Percentiles rank a stretch among this genome's conserved stretches.
phyloP scores from a whole-genome alignment of 1,284 basidiomycete species.

The Cutaneotrichosporon mucoides region DNA sequence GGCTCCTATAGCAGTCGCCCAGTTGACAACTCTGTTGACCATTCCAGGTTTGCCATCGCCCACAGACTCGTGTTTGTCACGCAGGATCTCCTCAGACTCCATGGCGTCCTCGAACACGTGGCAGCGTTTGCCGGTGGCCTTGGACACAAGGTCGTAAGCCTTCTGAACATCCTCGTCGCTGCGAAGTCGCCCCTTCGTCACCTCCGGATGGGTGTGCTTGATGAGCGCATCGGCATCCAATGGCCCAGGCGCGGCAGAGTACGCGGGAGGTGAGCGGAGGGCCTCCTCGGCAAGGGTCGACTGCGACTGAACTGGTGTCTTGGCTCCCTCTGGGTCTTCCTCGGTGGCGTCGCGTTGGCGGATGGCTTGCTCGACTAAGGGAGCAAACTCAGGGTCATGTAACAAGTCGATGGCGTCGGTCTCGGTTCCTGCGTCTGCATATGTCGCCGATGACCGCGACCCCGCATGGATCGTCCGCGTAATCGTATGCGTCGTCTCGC shows the following conservation, averaged over 20 bases:
- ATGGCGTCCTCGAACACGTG: slow-evolving; percentile 25
- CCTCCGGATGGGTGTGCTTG: slow-evolving; percentile 28
- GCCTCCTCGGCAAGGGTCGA: neutral
- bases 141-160: slow-evolving; percentile 29
- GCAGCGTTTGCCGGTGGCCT: slow-evolving; percentile 32
- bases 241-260: slow-evolving; percentile 33
- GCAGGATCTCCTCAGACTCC: neutral
- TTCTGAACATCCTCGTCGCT: slow-evolving; percentile 22
- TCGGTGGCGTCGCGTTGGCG: neutral
- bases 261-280: slow-evolving; percentile 30
- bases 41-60: neutral
- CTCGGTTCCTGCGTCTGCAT: neutral
- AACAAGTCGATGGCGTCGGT: slow-evolving; percentile 4
- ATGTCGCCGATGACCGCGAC: neutral
- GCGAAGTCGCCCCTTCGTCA: neutral
- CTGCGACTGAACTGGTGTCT: neutral
- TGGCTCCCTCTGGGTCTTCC: neutral
- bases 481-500: neutral
- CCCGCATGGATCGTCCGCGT: neutral
- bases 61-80: neutral
- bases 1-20: neutral
- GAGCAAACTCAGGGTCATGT: slow-evolving; percentile 10
- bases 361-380: neutral
- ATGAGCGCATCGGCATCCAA: slow-evolving; percentile 27
- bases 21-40: neutral